Evolutionary conservation across 371 early-diverging fungal species (phyloP).

Genomic region (Actinomucor elegans): DNA sequence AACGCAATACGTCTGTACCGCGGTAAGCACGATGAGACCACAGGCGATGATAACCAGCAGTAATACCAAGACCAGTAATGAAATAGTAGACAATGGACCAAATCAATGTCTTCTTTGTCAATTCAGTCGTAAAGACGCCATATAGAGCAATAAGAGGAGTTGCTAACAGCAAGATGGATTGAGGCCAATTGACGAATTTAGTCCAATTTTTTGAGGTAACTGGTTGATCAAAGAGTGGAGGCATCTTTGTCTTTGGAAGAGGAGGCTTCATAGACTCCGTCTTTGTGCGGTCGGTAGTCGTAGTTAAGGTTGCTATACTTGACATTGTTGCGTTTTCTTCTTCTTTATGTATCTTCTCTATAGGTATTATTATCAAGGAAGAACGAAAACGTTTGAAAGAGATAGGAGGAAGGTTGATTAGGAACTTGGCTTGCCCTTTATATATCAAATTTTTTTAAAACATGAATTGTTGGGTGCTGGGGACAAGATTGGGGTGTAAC

Average conservation of each 20-base stretch:
- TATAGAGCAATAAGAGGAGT: conserved; percentile 85
- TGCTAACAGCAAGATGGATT: conserved; percentile 64
- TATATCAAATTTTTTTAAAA: conserved; percentile 3
- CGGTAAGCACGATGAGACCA: conserved; percentile 82
- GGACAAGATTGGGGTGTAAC: conserved; percentile 33
- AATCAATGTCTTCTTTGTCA: conserved; percentile 69
- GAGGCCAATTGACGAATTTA: conserved; percentile 80
- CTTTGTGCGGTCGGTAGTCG: conserved; percentile 35
- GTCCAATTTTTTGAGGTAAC: conserved; percentile 53
- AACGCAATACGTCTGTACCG: conserved; percentile 59
- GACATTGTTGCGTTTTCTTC: conserved; percentile 15
- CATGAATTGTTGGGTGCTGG: conserved; percentile 34
- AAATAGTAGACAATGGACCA: conserved; percentile 80
- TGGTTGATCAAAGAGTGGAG: conserved; percentile 56
- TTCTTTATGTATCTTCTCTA: too few relatives aligned
- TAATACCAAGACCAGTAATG: conserved; percentile 89
- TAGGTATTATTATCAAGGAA: too few relatives aligned
- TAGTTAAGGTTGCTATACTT: conserved; percentile 13
- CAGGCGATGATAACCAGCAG: conserved; percentile 86
- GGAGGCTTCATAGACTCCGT: conserved; percentile 51
- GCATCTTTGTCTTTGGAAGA: conserved; percentile 38
- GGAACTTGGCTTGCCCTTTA: neutral
- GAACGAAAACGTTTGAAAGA: too few relatives aligned
- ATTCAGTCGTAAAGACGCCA: conserved; percentile 70
- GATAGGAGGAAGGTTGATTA: neutral